phyloP scores from a whole-genome alignment of 75 land plant species.

The Picea glauca region DNA sequence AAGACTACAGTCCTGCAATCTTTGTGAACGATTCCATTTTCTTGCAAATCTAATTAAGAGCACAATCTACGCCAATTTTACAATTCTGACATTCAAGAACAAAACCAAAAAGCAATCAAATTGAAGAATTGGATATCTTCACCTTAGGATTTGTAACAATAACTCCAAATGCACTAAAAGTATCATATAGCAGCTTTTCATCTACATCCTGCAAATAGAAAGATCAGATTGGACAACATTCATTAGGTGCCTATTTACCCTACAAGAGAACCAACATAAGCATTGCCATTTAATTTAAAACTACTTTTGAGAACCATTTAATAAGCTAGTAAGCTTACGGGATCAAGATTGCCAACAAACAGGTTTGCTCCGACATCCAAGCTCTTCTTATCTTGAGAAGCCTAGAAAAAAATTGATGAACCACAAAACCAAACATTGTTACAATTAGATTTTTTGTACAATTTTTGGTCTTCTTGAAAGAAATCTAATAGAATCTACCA shows the following conservation, averaged over 20 bases:
- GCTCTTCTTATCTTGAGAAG: constrained; percentile 99
- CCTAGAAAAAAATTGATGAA: constrained; percentile 36
- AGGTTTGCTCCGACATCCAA: constrained; percentile 99
- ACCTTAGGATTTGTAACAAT: constrained; percentile 99
- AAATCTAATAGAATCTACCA: too few species aligned
- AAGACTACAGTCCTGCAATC: background rate
- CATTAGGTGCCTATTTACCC: background rate
- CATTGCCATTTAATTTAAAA: background rate
- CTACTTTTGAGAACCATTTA: background rate
- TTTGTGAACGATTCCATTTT: background rate
- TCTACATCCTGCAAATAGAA: constrained; percentile 84
- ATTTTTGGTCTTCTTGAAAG: too few species aligned
- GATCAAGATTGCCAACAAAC: constrained; percentile 97
- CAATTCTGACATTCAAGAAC: background rate
- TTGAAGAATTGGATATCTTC: background rate
- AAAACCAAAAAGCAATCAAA: background rate
- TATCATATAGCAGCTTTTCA: constrained; percentile 96
- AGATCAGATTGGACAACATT: background rate
- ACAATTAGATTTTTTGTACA: too few species aligned
- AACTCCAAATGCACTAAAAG: constrained; percentile 99
- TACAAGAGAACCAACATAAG: background rate
- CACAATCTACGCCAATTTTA: background rate
- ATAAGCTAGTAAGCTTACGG: constrained; percentile 44
- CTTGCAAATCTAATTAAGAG: background rate
- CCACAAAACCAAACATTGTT: too few species aligned